Base-by-base conservation (phyloP, 805 yeast species). In the Candida ficus region DNA sequence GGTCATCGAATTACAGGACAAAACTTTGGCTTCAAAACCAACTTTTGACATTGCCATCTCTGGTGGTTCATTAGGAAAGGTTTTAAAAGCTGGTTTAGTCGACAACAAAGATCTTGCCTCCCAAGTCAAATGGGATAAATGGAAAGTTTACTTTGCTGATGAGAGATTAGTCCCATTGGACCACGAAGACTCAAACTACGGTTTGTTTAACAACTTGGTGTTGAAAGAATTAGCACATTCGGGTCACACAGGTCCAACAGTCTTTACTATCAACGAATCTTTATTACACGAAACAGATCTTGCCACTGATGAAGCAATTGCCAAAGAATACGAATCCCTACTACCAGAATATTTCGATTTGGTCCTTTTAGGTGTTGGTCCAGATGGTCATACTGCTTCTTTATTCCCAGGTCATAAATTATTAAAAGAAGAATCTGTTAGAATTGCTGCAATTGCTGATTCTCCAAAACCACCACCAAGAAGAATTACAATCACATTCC, bases 371-470 rank as follows among this genome's bases (percentile, higher is more conserved):
- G 97, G 97, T 18, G 84, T 93, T 60, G 97, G 97, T 7, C 96
- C 96, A 27, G 97, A 89, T 56, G 97, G 96, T 29, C 97, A 89
- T 62, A 89, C 96, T 5, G 86, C 95, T 66, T 89, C 96, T 1
- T 68, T 89, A 47, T 89, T 89, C 75, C 96, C 96, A 11, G 89
- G 83, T 5, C 96, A 88, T 60, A 53, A 61, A 45, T 70, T 87
- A 53, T 68, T 89, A 42, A 48, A 71, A 28, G 91, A 83, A 57
- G 60, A 64, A 21, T 37, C 58, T 9, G 65, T 69, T 45, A 61
- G 63, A 31, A 80, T 89, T 42, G 77, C 90, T 9, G 64, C 76
- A 54, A 76, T 90, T 47, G 70, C 72, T 37, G 91, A 89, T 60
- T 84, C 95, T 10, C 96, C 96, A 61, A 90, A 90, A 64, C 95